Evolutionary conservation across 176 grass and related monocot genomes (phyloP).

Genomic region (Rhynchospora pubera): DNA sequence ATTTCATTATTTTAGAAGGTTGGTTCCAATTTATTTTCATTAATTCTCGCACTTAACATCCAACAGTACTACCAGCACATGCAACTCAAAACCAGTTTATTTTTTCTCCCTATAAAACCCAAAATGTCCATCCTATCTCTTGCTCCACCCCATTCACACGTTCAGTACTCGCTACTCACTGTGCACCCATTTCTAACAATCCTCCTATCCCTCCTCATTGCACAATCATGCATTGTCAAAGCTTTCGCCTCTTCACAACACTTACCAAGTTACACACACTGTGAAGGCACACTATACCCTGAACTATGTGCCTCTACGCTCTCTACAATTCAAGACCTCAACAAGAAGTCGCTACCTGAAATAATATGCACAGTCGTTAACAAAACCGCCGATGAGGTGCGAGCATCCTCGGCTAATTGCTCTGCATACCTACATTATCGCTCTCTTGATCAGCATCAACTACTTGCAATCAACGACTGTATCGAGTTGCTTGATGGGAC

Average conservation of each 20-base stretch:
- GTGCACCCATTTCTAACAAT: background rate
- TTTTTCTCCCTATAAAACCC: background rate
- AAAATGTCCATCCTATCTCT: background rate
- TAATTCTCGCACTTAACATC: background rate
- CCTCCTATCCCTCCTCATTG: conserved; percentile 4
- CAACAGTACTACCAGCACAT: background rate
- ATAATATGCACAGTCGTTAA: conserved; percentile 45
- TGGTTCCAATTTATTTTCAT: background rate
- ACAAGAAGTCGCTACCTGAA: conserved; percentile 45
- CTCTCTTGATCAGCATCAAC: conserved; percentile 23
- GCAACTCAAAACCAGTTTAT: background rate
- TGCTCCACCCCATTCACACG: conserved; percentile 10
- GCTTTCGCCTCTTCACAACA: conserved; percentile 4
- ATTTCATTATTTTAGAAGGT: too few species aligned
- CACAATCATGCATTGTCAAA: background rate
- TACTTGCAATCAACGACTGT: conserved; percentile 56
- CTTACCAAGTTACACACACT: conserved; percentile 24
- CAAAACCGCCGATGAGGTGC: conserved; percentile 35
- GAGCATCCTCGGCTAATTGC: conserved; percentile 37
- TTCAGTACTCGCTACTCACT: background rate
- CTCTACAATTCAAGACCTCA: conserved; percentile 40
- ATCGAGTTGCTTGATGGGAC: conserved; percentile 52
- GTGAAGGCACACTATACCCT: conserved; percentile 63
- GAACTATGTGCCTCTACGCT: conserved; percentile 64
- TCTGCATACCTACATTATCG: conserved; percentile 30